Base-by-base conservation (phyloP, 768 basidiomycete species). In the Russula earlei region DNA sequence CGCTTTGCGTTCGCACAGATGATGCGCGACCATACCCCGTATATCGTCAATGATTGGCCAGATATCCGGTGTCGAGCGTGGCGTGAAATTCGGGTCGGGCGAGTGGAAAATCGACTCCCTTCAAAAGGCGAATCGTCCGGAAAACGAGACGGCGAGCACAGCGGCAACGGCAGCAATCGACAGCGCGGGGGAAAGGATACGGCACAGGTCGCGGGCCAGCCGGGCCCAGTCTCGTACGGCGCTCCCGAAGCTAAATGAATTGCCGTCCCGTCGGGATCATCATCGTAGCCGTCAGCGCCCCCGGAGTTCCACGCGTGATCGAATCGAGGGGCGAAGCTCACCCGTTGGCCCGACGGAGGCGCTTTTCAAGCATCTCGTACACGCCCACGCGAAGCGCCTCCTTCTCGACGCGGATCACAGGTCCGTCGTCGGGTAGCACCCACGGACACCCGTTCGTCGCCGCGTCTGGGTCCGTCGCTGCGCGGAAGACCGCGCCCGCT, bases 351-450 rank as follows among this genome's bases (percentile, higher is more conserved):
- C 61, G 54, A 6, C 40, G 37, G 12, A 60, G 19, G 27, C 59
- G 61, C 14, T 14, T 5, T 31, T 59, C 55, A 11, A 69, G 40
- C 15, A 65, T 37, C n/a, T 59, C 60, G 49, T 70, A 70, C 34
- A 70, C 63, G 5, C 68, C 67, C 19, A 46, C 46, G 4, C 47
- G 56, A 2, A 70, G 54, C 4, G 52, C 52, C 25, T 64, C 56
- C 4, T 62, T 52, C 41, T 63, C 64, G 1, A 70, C 44, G 5
- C 66, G 61, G 33, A 65, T 58, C n/a, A 66, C 62, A 6, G 54
- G 57, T 7, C 67, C 67, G 20, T 66, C 66, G 43, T 70, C 69
- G 2, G 67, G 69, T 8, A 70, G 56, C 20, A 67, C 62, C 58
- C 64, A 70, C 17, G 64, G 64, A 19, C 59, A 59, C 3, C 67